Percentiles rank a stretch among this genome's conserved stretches.
Conservation (phyloP, 345 rosid genomes). For the Bretschneidera sinensis region DNA sequence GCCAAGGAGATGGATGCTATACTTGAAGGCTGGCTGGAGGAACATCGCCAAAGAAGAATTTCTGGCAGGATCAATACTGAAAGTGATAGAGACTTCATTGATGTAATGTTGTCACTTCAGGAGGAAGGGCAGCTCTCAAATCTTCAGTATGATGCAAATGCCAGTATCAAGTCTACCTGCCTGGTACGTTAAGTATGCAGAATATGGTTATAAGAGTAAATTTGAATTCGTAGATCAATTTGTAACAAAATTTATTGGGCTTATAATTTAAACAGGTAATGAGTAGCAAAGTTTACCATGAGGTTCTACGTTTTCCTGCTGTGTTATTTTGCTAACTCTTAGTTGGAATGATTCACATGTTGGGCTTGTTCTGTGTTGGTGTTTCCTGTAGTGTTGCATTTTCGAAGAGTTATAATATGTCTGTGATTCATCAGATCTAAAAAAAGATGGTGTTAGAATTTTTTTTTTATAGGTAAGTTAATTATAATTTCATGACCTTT, state of each 20-base stretch:
- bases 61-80: constrained; percentile 1
- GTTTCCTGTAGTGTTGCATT: too few relatives aligned
- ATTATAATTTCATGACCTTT: neutral
- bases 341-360: too few relatives aligned
- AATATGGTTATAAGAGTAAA: neutral
- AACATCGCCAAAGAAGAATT: constrained; percentile 35
- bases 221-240: neutral
- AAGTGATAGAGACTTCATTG: constrained; percentile 33
- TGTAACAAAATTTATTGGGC: too few relatives aligned
- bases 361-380: too few relatives aligned
- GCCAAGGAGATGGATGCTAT: constrained; percentile 38
- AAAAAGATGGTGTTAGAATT: too few relatives aligned
- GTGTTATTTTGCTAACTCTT: too few relatives aligned
- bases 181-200: constrained; percentile 27
- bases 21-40: constrained; percentile 34
- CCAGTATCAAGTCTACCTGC: constrained; percentile 43
- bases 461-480: too few relatives aligned
- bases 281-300: too few relatives aligned
- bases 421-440: too few relatives aligned
- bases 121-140: constrained; percentile 21
- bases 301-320: too few relatives aligned
- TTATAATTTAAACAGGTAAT: too few relatives aligned
- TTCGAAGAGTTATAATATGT: neutral
- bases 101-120: constrained; percentile 31
- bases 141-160: constrained; percentile 33